Evolutionary conservation across 371 early-diverging fungal genomes (phyloP), one percentile per base, ranked within the genome.

Genomic region (Haplosporangium sp.): DNA sequence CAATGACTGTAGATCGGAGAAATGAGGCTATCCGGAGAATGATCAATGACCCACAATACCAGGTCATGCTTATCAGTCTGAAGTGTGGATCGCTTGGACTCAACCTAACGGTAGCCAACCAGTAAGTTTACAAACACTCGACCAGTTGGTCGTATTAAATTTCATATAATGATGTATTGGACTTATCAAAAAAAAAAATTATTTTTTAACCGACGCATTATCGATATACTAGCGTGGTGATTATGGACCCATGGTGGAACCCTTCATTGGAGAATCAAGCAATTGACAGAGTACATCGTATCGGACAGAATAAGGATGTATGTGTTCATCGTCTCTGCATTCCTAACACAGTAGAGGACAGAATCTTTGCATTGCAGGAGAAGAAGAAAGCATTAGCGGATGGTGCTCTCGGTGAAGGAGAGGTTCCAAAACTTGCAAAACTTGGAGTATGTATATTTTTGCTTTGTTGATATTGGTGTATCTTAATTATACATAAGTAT

Each of bases 221-320:
- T 17, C 5, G 50, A 50, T n/a, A 60, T 44, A 37, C 20, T 67
- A 89, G 92, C 34, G 96, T 96, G 9, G 86, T 91, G 10, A 66
- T 92, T 20, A 85, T 92, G 83, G 94, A 96, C 73, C 86, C 92
- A 60, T 96, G 96, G 95, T 96, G 95, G 94, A 95, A 95, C 78
- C 95, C 95, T 5, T 92, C 93, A 2, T 77, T 94, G 27, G 95
- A 96, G 50, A 81, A 81, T 20, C 92, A 93, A 75, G 92, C 94
- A 3, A 90, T 92, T 55, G 94, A 94, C 71, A 86, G 94, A 44
- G 87, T 91, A 8, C 90, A 93, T 63, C 84, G 94, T 9, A 85
- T 94, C 20, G 94, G 94, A 5, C 94, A 94, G 71, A 82, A 74
- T 11, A 81, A 77, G 63, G 61, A 63, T 19, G 90, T 90, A 17